Percentiles rank a stretch among this genome's conserved stretches.
These are phyloP conservation scores for Porphyrellus sp. DNA, from an alignment of 1,284 basidiomycete genomes.

Conservation along the genomic window DNA sequence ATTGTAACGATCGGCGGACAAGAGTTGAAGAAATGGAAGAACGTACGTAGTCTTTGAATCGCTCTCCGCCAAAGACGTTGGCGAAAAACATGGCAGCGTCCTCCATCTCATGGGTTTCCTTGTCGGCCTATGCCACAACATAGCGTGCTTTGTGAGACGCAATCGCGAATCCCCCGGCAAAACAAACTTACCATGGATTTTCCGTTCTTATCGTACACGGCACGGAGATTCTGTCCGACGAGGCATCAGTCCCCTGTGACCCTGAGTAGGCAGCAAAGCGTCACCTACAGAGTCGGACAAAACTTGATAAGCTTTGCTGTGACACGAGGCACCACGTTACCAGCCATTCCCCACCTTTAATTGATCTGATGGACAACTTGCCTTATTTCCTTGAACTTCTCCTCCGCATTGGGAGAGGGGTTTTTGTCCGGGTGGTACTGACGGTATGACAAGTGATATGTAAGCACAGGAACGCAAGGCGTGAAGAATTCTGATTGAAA, in stretches of 20 bases:
- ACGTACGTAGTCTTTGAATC: conserved; percentile 82
- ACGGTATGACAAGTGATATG: neutral
- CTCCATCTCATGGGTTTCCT: conserved; percentile 71
- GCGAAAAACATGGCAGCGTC: conserved; percentile 91
- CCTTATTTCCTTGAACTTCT: conserved; percentile 94
- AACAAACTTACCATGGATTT: conserved; percentile 66
- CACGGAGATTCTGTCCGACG: conserved; percentile 68
- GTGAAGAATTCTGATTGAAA: neutral
- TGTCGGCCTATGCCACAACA: conserved; percentile 51
- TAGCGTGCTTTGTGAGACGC: neutral
- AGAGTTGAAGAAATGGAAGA: neutral
- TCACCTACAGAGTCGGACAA: conserved; percentile 73
- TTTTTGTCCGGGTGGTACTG: conserved; percentile 96
- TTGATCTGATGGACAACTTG: conserved; percentile 35
- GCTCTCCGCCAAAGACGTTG: conserved; percentile 88
- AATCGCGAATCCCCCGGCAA: conserved; percentile 7
- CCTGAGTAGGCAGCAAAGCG: conserved; percentile 17
- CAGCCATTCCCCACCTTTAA: conserved; percentile 20
- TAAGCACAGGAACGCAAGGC: neutral
- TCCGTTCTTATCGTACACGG: conserved; percentile 94
- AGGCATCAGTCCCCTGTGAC: conserved; percentile 19
- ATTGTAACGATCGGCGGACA: neutral
- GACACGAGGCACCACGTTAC: conserved; percentile 25
- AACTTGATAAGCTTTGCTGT: conserved; percentile 88
- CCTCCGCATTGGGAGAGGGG: conserved; percentile 79